phyloP scores from a whole-genome alignment of 805 yeast genomes.

The Jamesozyma lodderae region DNA sequence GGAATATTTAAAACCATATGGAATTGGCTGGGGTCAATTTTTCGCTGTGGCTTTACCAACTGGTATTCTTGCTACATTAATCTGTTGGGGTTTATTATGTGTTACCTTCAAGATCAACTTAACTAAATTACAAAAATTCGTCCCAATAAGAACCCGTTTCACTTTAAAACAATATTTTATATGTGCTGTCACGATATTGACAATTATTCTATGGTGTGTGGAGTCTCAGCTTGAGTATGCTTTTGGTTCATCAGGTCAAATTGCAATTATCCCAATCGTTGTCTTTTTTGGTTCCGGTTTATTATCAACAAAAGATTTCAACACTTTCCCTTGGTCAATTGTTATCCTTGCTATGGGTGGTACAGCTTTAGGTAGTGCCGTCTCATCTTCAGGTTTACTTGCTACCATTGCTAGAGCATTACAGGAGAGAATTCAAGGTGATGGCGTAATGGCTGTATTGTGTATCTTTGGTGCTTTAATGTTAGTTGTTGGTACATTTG shows the following conservation, averaged over 20 bases:
- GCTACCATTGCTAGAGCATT: constrained; percentile 66
- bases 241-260: constrained; percentile 88
- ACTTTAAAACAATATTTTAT: constrained; percentile 68
- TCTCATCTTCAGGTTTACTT: constrained; percentile 80
- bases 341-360: constrained; percentile 97
- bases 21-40: constrained; percentile 82
- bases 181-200: constrained; percentile 53
- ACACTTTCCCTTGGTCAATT: constrained; percentile 93
- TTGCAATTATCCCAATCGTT: constrained; percentile 79
- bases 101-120: constrained; percentile 44
- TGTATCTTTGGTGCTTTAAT: constrained; percentile 77
- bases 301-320: constrained; percentile 75
- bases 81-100: constrained; percentile 62
- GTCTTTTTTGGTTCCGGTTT: constrained; percentile 85
- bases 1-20: constrained; percentile 62
- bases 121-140: constrained; percentile 39
- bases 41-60: constrained; percentile 82
- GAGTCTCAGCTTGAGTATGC: constrained; percentile 59
- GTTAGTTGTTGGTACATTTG: constrained; percentile 84
- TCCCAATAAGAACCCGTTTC: constrained; percentile 54
- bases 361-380: constrained; percentile 87
- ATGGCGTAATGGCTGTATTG: constrained; percentile 57
- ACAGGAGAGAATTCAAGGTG: constrained; percentile 55
- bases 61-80: constrained; percentile 47
- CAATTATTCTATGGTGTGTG: constrained; percentile 86